Evolutionary conservation across 1,284 basidiomycete genomes (phyloP), one percentile per base, ranked within the genome.

Genomic region (Fomitiporia mediterranea): DNA sequence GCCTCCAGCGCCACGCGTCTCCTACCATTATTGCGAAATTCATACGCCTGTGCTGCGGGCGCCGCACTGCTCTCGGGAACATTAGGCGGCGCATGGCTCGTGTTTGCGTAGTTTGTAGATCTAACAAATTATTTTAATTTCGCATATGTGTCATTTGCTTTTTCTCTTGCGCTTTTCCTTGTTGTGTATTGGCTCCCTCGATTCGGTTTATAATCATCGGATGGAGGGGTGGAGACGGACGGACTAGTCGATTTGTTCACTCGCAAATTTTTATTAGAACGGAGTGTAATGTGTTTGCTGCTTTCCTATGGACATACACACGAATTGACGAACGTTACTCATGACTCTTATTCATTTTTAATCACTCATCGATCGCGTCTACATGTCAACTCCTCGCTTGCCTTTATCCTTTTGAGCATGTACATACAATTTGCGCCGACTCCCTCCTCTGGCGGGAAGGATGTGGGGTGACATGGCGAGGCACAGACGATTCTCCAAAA

Each of bases 11-110:
- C 40, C 27, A 34, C n/a, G 15, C 34, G 38, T n/a, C n/a, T 11
- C 37, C 25, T 43, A 17, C 56, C 27, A 19, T 21, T 51, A 28
- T 11, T 59, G n/a, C 27, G 43, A 15, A 21, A 30, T 15, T 28
- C 21, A 23, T 25, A 15, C 11, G 27, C 37, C 4, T 40, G 40
- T 13, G 48, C 35, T n/a, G 44, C 38, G 1, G 53, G 54, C 21
- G 23, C 51, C 17, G 53, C 53, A 3, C 17, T 63, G 25, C 23
- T 44, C 1, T 27, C 34, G 35, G 58, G 62, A 17, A 47, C 53
- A 2, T 21, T 53, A 2, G 58, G 47, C 6, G 62, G 62, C n/a
- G 62, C 60, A 25, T 56, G 56, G 46, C 28, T 58, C 6, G 51
- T 58, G 11, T 25, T 63, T 21, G 40, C 32, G 43, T 59, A 40